phyloP scores from a whole-genome alignment of 805 yeast genomes.

The Lachancea cidri region DNA sequence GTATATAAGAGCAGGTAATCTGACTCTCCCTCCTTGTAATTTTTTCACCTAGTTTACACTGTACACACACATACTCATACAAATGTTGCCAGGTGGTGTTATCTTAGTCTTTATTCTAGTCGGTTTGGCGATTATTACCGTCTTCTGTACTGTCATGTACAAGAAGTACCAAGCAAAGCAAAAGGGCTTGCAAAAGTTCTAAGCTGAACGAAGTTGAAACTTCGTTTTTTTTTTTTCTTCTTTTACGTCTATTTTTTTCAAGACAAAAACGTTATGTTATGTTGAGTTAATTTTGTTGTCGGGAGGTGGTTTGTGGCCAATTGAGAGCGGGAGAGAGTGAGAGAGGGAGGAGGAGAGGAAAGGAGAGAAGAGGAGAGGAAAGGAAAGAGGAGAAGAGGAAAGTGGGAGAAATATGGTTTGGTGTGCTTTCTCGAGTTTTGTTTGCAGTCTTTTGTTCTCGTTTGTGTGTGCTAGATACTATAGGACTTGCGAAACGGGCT shows the following conservation, averaged over 20 bases:
- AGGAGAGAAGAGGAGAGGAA: too few relatives aligned
- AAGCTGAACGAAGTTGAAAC: constrained; percentile 9
- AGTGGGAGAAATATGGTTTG: too few relatives aligned
- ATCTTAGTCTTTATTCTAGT: constrained; percentile 54
- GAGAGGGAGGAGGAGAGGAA: too few relatives aligned
- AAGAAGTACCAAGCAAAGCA: constrained; percentile 35
- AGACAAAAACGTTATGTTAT: background rate
- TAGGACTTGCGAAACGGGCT: too few relatives aligned
- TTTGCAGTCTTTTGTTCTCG: background rate
- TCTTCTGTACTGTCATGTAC: constrained; percentile 28
- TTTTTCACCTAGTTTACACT: background rate
- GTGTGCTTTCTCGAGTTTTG: background rate
- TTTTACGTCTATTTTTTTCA: background rate
- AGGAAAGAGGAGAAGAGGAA: too few relatives aligned
- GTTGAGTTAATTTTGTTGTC: too few relatives aligned
- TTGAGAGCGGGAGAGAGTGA: background rate
- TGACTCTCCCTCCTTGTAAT: background rate
- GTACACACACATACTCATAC: constrained; percentile 8
- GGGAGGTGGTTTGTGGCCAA: too few relatives aligned
- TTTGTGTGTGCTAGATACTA: constrained; percentile 1
- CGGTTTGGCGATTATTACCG: constrained; percentile 32
- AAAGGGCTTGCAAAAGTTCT: constrained; percentile 36
- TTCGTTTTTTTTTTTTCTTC: background rate
- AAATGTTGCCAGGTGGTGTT: constrained; percentile 70
- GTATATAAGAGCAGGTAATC: background rate